Conservation (phyloP, 768 basidiomycete genomes). For the Dictyophora rubrovolvata region DNA sequence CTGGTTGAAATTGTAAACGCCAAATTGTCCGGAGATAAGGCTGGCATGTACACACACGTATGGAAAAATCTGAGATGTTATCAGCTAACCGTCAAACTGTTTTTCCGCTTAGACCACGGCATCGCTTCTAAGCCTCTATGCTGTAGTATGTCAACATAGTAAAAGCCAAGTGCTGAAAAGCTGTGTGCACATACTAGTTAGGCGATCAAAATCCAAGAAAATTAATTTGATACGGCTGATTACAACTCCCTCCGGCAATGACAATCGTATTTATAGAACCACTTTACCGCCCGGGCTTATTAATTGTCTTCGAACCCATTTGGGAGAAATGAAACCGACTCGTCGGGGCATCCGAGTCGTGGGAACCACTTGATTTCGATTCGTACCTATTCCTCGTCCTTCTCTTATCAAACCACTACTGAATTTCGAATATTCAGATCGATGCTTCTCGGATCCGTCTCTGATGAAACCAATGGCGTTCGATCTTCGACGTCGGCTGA, state of each 20-base stretch:
- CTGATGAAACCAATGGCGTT: background rate
- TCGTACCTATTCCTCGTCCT: background rate
- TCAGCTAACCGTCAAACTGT: background rate
- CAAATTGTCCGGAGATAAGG: no score
- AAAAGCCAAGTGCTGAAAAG: background rate
- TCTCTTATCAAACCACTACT: background rate
- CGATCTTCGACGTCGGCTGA: background rate
- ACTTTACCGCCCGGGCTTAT: background rate
- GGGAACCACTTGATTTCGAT: background rate
- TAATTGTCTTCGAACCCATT: background rate
- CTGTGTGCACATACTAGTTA: background rate
- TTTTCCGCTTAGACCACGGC: background rate
- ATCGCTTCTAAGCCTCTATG: background rate
- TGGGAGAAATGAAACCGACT: no score
- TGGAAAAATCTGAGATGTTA: background rate
- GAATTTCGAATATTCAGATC: no score
- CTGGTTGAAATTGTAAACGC: background rate
- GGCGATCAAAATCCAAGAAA: background rate
- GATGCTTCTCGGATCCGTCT: background rate
- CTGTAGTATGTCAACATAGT: background rate
- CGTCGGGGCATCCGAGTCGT: background rate
- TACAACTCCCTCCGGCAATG: background rate
- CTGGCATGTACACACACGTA: background rate
- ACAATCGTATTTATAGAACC: background rate
- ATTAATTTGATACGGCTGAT: background rate